These are phyloP conservation scores for Diaporthe capsici DNA, from an alignment of 2,329 filamentous ascomycete genomes.

Conservation along the genomic window DNA sequence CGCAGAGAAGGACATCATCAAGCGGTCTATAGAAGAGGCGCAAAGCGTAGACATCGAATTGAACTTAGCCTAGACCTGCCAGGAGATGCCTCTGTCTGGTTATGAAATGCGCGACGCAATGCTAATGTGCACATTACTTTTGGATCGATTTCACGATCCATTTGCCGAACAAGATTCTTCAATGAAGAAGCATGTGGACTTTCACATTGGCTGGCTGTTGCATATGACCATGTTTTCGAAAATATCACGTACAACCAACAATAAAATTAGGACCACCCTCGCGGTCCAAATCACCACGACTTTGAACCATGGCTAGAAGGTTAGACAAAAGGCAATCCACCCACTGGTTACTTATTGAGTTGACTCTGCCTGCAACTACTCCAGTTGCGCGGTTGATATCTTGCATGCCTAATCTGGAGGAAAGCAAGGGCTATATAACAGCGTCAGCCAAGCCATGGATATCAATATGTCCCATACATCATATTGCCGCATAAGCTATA, in stretches of 20 bases:
- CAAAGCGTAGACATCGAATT: constrained; percentile 7
- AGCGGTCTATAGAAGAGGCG: neutral
- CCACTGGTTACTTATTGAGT: fast-evolving
- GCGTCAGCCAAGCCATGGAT: constrained; percentile 1
- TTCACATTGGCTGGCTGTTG: neutral
- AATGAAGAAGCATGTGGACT: neutral
- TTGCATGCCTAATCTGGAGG: neutral
- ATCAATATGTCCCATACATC: neutral
- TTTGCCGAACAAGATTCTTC: no score
- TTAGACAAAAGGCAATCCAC: fast-evolving
- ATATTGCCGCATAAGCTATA: neutral
- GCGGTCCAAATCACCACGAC: neutral
- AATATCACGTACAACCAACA: neutral
- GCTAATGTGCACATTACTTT: fast-evolving
- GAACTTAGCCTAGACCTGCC: neutral
- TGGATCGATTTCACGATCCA: neutral
- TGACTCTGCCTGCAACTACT: neutral
- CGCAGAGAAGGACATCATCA: neutral
- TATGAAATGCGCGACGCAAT: neutral
- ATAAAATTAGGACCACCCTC: neutral
- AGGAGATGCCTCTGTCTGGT: neutral
- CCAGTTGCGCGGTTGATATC: no score
- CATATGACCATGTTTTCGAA: neutral
- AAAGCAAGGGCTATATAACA: neutral
- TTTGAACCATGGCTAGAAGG: neutral